Conservation (phyloP, 306 rosid species). For the Citrullus amarus region DNA sequence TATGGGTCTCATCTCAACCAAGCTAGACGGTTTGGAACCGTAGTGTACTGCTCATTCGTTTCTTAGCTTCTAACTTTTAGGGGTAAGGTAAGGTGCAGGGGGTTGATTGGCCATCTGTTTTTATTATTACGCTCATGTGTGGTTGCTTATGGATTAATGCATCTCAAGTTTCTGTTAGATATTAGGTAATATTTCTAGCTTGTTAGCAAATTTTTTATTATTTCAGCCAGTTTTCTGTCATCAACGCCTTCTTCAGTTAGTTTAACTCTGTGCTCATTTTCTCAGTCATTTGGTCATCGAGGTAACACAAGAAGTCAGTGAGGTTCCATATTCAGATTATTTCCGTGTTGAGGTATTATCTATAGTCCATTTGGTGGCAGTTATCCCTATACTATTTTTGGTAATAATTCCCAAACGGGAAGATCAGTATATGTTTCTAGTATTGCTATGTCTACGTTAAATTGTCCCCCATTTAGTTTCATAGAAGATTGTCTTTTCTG, state of each 20-base stretch:
- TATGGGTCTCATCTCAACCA: background rate
- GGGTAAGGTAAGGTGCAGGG: background rate
- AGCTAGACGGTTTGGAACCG: background rate
- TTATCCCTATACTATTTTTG: background rate
- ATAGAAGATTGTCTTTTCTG: background rate
- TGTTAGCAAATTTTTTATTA: background rate
- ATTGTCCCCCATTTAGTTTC: background rate
- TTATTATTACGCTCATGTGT: background rate
- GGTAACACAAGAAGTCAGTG: slow-evolving; percentile 80
- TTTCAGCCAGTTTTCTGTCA: background rate
- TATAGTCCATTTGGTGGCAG: background rate
- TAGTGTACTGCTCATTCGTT: background rate
- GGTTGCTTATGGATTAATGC: background rate
- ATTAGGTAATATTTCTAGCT: background rate
- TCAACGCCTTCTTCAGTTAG: background rate
- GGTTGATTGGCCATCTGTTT: background rate
- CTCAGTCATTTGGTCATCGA: slow-evolving; percentile 82
- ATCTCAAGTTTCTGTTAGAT: background rate
- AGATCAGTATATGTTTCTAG: background rate
- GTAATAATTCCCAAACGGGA: background rate
- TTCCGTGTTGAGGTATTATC: slow-evolving; percentile 75
- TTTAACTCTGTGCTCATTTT: background rate
- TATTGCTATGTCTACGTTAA: background rate
- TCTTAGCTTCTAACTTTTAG: background rate
- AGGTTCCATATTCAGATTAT: slow-evolving; percentile 85